Evolutionary conservation across 306 rosid species (phyloP).

Genomic region (Lathyrus aphaca): DNA sequence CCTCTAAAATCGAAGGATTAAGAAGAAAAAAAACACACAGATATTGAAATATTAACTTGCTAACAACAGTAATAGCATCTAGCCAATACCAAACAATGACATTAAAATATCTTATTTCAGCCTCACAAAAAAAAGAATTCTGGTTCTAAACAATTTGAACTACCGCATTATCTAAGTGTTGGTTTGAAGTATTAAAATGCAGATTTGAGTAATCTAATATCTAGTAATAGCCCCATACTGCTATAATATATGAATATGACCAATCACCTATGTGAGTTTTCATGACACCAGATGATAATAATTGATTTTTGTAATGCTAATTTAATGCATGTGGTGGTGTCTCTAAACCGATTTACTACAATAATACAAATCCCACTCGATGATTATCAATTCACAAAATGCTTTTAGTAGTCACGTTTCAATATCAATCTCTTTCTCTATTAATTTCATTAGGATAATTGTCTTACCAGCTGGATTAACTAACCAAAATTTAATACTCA

Average conservation of each 20-base stretch:
- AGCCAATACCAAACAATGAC: not conserved
- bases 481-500: not conserved
- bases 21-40: too few species aligned
- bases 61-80: not conserved
- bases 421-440: constrained; percentile 15
- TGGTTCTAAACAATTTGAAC: not conserved
- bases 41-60: not conserved
- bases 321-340: constrained; percentile 3
- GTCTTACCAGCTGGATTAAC: not conserved
- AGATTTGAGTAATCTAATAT: not conserved
- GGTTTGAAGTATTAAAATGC: not conserved
- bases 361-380: not conserved
- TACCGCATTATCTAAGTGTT: not conserved
- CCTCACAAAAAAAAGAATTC: too few species aligned
- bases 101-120: too few species aligned
- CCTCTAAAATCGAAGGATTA: too few species aligned
- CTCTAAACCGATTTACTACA: not conserved
- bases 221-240: constrained; percentile 8
- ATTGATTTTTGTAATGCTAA: not conserved
- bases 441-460: constrained; percentile 6
- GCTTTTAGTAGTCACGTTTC: constrained; percentile 17
- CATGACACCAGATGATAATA: not conserved
- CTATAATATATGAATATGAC: not conserved
- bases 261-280: not conserved
- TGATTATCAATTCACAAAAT: not conserved